Percentiles rank a stretch among this genome's conserved stretches.
phyloP scores from a whole-genome alignment of 2,329 filamentous ascomycete genomes.

The Penicillium occitanis region DNA sequence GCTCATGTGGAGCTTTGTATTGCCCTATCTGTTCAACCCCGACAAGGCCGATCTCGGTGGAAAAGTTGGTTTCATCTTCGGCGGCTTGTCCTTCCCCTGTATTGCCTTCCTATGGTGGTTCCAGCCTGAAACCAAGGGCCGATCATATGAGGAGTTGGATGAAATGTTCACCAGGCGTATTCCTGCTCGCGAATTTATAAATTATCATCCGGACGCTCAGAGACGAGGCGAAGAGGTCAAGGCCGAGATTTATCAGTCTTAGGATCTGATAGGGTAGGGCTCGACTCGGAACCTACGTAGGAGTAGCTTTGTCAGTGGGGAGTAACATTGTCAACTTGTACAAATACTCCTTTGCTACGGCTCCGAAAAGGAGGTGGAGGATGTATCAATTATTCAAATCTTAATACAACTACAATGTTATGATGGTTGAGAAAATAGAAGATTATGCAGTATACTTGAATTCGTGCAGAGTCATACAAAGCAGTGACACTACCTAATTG shows the following conservation, averaged over 20 bases:
- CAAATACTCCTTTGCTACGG: background rate
- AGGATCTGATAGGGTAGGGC: background rate
- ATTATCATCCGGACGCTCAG: background rate
- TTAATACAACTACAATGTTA: background rate
- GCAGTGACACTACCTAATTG: background rate
- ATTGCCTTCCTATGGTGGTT: conserved; percentile 37
- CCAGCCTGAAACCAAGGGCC: conserved; percentile 14
- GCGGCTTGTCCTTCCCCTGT: conserved; percentile 33
- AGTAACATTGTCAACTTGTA: background rate
- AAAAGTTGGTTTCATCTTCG: conserved; percentile 46
- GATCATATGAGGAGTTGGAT: conserved; percentile 9
- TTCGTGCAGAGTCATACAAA: background rate
- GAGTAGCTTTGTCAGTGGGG: background rate
- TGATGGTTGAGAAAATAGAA: background rate
- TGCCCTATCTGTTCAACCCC: conserved; percentile 43
- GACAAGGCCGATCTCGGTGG: conserved; percentile 41
- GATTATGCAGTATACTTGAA: background rate
- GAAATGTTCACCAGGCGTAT: conserved; percentile 7
- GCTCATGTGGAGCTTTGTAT: conserved; percentile 39
- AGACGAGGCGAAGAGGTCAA: conserved; percentile 17
- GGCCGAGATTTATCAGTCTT: background rate
- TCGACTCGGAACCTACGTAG: background rate
- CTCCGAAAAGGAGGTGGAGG: background rate
- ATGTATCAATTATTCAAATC: background rate
- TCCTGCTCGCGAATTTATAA: background rate